Conservation (phyloP, 768 basidiomycete genomes). For the Suillus brevipes region DNA sequence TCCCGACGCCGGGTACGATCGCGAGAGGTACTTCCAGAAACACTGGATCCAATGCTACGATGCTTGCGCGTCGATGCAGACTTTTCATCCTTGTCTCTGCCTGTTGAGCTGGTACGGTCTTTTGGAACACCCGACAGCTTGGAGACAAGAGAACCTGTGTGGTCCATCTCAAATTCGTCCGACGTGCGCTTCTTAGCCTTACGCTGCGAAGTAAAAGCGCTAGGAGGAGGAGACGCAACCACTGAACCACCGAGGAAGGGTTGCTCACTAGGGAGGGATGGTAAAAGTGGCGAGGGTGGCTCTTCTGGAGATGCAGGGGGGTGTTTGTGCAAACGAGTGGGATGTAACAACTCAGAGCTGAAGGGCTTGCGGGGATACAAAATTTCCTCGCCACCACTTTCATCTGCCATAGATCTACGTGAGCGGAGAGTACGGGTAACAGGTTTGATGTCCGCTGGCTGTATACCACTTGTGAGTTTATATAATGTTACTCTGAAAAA, state of each 20-base stretch:
- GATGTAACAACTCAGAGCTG: conserved; percentile 29
- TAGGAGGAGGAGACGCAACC: conserved; percentile 58
- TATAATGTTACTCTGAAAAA: background rate
- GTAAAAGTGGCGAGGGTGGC: conserved; percentile 27
- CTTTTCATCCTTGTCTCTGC: conserved; percentile 57
- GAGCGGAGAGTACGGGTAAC: conserved; percentile 53
- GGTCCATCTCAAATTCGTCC: conserved; percentile 81
- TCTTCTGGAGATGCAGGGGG: conserved; percentile 28
- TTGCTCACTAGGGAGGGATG: conserved; percentile 34
- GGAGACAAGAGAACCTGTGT: conserved; percentile 58
- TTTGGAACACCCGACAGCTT: conserved; percentile 42
- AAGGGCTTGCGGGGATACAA: conserved; percentile 72
- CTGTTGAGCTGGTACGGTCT: conserved; percentile 23
- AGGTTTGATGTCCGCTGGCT: conserved; percentile 47
- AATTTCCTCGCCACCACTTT: conserved; percentile 90
- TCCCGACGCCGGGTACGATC: conserved; percentile 52
- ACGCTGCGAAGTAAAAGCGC: conserved; percentile 57
- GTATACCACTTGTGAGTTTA: background rate
- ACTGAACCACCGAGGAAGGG: conserved; percentile 30
- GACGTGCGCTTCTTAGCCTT: conserved; percentile 75
- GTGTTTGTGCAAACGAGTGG: conserved; percentile 33
- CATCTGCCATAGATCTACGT: conserved; percentile 70
- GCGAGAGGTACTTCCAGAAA: conserved; percentile 38
- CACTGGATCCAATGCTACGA: conserved; percentile 64
- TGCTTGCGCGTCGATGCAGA: conserved; percentile 57